Evolutionary conservation across 768 basidiomycete genomes (phyloP).

Genomic region (Tricholoma terreum): DNA sequence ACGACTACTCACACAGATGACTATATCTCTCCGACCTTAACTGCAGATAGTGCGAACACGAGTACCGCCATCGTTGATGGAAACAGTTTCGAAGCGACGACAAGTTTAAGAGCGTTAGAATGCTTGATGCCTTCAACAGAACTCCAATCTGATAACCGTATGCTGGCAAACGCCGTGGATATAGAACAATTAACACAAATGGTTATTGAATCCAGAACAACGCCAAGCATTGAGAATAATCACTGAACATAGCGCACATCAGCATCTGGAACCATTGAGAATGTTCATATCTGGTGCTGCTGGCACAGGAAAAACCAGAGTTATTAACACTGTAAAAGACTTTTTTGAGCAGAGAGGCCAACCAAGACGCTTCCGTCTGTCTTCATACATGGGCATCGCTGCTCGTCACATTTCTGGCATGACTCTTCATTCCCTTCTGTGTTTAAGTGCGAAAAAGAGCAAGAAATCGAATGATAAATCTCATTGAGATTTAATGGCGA

Average conservation of each 20-base stretch:
- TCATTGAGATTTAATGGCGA: too few species aligned
- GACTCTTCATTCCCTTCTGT: constrained; percentile 36
- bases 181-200: constrained; percentile 21
- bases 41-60: not conserved
- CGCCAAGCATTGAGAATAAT: constrained; percentile 27
- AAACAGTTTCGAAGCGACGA: not conserved
- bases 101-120: not conserved
- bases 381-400: constrained; percentile 38
- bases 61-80: not conserved
- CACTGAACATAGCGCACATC: constrained; percentile 20
- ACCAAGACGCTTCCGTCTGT: constrained; percentile 26
- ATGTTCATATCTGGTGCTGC: too few species aligned
- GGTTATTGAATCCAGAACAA: constrained; percentile 34
- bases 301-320: too few species aligned
- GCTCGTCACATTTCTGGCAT: constrained; percentile 36
- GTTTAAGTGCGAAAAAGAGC: constrained; percentile 9
- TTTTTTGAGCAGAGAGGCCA: constrained; percentile 32
- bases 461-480: not conserved
- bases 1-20: not conserved
- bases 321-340: constrained; percentile 28
- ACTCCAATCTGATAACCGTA: not conserved
- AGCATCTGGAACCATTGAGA: constrained; percentile 18
- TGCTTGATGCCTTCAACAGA: not conserved
- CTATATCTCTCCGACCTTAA: not conserved
- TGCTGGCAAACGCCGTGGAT: not conserved